A percentile compares a stretch with the other conserved stretches of the same genome.
Conservation (phyloP, 1,284 basidiomycete genomes). For the Trichosporon sp. region DNA sequence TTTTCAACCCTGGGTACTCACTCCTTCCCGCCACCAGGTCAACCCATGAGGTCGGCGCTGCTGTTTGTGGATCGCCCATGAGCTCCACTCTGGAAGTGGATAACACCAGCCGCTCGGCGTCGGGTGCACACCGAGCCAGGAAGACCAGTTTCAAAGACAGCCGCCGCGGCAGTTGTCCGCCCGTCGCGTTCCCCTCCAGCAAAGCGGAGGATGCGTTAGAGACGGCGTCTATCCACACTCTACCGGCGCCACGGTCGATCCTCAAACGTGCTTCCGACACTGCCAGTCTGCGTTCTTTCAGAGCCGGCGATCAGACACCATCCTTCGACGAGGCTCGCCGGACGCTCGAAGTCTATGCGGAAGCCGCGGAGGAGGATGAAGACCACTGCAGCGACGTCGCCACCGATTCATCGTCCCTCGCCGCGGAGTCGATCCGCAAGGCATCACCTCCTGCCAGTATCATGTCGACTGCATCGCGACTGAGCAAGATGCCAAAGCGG, state of each 20-base stretch:
- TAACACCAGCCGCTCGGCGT: neutral
- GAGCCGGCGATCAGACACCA: neutral
- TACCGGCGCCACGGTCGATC: conserved; percentile 10
- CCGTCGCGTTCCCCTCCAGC: neutral
- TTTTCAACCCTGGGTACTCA: neutral
- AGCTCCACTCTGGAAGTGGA: conserved; percentile 12
- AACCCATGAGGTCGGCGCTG: neutral
- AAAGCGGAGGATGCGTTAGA: neutral
- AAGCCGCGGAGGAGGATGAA: neutral
- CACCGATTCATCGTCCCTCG: neutral
- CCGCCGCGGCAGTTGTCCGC: neutral
- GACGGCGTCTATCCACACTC: conserved; percentile 7
- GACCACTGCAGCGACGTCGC: neutral
- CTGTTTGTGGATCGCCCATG: neutral
- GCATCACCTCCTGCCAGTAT: neutral
- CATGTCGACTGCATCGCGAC: conserved; percentile 11
- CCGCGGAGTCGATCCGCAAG: neutral
- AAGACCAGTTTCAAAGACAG: neutral
- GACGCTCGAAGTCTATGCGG: conserved; percentile 1
- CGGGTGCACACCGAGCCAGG: neutral
- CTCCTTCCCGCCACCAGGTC: conserved; percentile 3
- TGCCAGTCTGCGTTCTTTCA: conserved; percentile 1
- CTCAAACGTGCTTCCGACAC: conserved; percentile 16
- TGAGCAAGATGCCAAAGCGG: neutral
- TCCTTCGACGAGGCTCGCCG: conserved; percentile 13